Evolutionary conservation across 2,329 filamentous ascomycete species (phyloP).

Genomic region (Xylariaceae sp.): DNA sequence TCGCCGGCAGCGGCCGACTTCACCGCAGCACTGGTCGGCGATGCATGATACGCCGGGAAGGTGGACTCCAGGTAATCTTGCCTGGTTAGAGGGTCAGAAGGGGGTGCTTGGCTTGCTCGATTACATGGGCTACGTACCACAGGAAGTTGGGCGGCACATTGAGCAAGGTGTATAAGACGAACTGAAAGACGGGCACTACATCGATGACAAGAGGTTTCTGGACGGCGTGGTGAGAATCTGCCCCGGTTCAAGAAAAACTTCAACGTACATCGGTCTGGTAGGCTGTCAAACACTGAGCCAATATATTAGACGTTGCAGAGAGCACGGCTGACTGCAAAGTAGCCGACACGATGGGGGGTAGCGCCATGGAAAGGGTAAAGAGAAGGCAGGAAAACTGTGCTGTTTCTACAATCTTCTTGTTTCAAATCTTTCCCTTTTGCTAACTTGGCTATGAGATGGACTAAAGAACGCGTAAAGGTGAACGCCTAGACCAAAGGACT

Average conservation of each 20-base stretch:
- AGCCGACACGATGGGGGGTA: conserved; percentile 50
- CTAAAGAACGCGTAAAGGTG: too few species aligned
- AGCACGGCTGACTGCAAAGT: conserved; percentile 63
- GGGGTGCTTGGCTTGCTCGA: neutral
- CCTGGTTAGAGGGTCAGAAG: conserved; percentile 37
- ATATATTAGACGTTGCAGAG: conserved; percentile 61
- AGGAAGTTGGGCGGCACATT: conserved; percentile 77
- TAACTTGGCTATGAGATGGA: too few species aligned
- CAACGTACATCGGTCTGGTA: conserved; percentile 52
- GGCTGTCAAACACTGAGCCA: conserved; percentile 65
- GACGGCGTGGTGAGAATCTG: conserved; percentile 7
- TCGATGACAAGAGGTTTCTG: conserved; percentile 59
- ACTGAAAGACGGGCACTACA: conserved; percentile 66
- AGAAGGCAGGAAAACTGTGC: too few species aligned
- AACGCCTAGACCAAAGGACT: too few species aligned
- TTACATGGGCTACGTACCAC: conserved; percentile 48
- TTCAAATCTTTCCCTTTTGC: too few species aligned
- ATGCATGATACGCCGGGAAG: conserved; percentile 60
- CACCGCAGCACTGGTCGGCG: conserved; percentile 37
- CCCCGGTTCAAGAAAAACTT: neutral
- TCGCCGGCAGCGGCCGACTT: conserved; percentile 35
- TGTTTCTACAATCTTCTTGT: too few species aligned
- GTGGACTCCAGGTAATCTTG: conserved; percentile 70
- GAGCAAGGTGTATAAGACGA: conserved; percentile 66
- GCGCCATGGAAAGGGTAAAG: too few species aligned